These are phyloP conservation scores for Apiotrichum gamsii DNA, from an alignment of 1,284 basidiomycete genomes.

Conservation along the genomic window DNA sequence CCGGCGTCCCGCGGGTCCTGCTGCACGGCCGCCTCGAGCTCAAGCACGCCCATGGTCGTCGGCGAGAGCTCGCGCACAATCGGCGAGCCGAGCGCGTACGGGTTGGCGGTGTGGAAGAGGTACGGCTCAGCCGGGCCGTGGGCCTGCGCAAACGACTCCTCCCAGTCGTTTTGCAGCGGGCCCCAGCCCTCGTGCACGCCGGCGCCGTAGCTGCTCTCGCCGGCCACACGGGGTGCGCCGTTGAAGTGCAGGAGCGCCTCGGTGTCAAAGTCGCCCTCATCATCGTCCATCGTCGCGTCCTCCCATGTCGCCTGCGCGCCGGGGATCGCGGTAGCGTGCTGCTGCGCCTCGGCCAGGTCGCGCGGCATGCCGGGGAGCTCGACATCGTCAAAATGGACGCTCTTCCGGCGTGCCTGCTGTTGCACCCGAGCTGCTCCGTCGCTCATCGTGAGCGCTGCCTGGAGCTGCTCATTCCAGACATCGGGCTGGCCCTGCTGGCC, in stretches of 20 bases:
- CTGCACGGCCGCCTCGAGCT: slow-evolving; percentile 86
- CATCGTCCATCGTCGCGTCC: slow-evolving; percentile 33
- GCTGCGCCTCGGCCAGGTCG: slow-evolving; percentile 50
- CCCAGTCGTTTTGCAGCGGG: slow-evolving; percentile 73
- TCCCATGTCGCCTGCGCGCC: slow-evolving; percentile 42
- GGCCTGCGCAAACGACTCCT: slow-evolving; percentile 58
- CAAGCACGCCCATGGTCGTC: slow-evolving; percentile 58
- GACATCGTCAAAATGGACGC: slow-evolving; percentile 43
- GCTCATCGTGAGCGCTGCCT: slow-evolving; percentile 28
- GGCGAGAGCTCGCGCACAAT: slow-evolving; percentile 45
- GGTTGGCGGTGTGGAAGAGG: slow-evolving; percentile 74
- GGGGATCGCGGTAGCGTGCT: slow-evolving; percentile 30
- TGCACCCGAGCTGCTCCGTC: slow-evolving; percentile 4
- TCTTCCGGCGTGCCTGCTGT: slow-evolving; percentile 36
- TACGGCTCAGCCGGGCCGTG: slow-evolving; percentile 49
- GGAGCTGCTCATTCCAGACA: slow-evolving; percentile 38
- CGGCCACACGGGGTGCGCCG: slow-evolving; percentile 16
- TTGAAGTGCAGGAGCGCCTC: slow-evolving; percentile 36
- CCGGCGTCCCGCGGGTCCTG: slow-evolving; percentile 62
- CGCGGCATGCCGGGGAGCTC: slow-evolving; percentile 26
- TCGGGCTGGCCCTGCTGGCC: no score
- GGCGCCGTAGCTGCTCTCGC: slow-evolving; percentile 14
- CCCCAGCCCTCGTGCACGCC: slow-evolving; percentile 50
- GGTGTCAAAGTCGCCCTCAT: slow-evolving; percentile 32
- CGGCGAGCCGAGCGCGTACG: slow-evolving; percentile 60